Evolutionary conservation across 495 filamentous ascomycete species (phyloP).

Genomic region (Lasiosphaeris hirsuta): DNA sequence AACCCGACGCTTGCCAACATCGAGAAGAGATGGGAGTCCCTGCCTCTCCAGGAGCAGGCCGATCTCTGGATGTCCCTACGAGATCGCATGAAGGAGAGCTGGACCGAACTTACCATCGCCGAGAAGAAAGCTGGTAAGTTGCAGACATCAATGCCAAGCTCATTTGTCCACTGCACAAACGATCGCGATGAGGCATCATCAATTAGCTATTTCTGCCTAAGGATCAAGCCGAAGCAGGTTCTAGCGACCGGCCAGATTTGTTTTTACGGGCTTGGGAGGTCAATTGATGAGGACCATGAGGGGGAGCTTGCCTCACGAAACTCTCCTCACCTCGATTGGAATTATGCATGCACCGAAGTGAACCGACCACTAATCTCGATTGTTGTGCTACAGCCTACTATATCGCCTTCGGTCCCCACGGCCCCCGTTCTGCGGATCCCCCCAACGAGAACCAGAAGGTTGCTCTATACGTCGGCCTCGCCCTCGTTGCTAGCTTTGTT

Average conservation of each 20-base stretch:
- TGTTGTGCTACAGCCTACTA: conserved; percentile 72
- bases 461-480: conserved; percentile 62
- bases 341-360: no score
- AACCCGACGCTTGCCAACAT: conserved; percentile 97
- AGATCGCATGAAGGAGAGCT: conserved; percentile 97
- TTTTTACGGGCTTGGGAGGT: conserved; percentile 1
- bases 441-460: conserved; percentile 79
- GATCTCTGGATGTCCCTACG: conserved; percentile 97
- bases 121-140: conserved; percentile 99
- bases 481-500: conserved; percentile 55
- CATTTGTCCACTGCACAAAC: not conserved
- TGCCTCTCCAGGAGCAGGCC: conserved; percentile 98
- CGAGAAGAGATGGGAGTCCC: conserved; percentile 97
- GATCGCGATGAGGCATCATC: not conserved
- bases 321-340: not conserved
- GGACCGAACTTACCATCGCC: conserved; percentile 87
- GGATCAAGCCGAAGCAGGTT: conserved; percentile 2
- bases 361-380: no score
- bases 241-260: not conserved
- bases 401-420: conserved; percentile 95
- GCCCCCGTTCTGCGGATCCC: conserved; percentile 75
- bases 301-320: conserved; percentile 6
- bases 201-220: not conserved
- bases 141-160: conserved; percentile 7
- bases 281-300: conserved; percentile 6